These are phyloP conservation scores for Jaapia argillacea DNA, from an alignment of 768 basidiomycete genomes.

Conservation along the genomic window DNA sequence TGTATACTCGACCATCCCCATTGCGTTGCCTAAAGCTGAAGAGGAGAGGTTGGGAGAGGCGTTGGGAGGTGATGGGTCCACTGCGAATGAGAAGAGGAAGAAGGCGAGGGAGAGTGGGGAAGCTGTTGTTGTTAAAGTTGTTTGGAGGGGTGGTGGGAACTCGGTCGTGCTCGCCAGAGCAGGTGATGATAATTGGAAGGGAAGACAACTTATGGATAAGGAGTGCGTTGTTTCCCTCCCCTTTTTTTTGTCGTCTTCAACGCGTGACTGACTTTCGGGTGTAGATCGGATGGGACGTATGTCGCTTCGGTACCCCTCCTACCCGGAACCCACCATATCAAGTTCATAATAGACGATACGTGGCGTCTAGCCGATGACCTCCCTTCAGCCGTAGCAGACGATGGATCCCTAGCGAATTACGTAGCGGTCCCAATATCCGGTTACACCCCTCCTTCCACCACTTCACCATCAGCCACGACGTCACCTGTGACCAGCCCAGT, in stretches of 20 bases:
- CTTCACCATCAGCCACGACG: constrained; percentile 22
- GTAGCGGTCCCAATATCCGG: constrained; percentile 51
- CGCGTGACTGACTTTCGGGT: constrained; percentile 6
- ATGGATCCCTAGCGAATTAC: constrained; percentile 91
- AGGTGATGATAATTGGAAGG: constrained; percentile 71
- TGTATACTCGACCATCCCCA: constrained; percentile 54
- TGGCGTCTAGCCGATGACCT: constrained; percentile 73
- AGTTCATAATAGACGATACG: constrained; percentile 89
- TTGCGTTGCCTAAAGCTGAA: constrained; percentile 31
- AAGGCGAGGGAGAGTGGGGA: constrained; percentile 11
- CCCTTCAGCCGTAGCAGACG: constrained; percentile 89
- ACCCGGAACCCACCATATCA: constrained; percentile 89
- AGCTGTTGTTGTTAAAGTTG: constrained; percentile 37
- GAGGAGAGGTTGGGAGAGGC: constrained; percentile 4
- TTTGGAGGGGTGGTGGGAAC: constrained; percentile 57
- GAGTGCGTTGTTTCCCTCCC: constrained; percentile 34
- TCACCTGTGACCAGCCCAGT: constrained; percentile 11
- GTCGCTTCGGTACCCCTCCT: constrained; percentile 41
- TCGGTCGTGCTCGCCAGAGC: constrained; percentile 61
- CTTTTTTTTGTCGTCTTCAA: background rate
- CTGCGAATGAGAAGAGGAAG: constrained; percentile 3
- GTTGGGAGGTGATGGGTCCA: constrained; percentile 10
- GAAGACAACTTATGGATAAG: constrained; percentile 50
- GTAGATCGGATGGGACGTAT: constrained; percentile 25
- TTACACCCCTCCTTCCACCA: constrained; percentile 17